Evolutionary conservation across 805 yeast genomes (phyloP), one percentile per base, ranked within the genome.

Genomic region (Starmerella apis): DNA sequence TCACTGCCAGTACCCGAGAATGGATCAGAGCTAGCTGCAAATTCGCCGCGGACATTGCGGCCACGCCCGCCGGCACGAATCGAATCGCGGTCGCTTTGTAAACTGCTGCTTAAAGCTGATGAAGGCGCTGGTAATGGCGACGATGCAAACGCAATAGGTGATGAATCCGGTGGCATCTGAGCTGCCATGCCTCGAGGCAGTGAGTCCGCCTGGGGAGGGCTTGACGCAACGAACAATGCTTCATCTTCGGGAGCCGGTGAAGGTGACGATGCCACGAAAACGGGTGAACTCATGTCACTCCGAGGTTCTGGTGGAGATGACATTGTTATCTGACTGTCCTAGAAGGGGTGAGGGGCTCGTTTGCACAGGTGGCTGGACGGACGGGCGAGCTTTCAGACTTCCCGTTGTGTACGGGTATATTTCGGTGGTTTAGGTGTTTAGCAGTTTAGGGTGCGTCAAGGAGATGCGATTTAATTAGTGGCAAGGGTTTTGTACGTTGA

Each of bases 111-210:
- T 16, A 55, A 46, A 18, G 52, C 35, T 5, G 49, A 37, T 8
- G 50, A 27, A 4, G 56, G 50, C 20, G 30, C 19, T 1, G 53
- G 43, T n/a, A 22, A 46, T 1, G 59, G 58, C 16, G 58, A 50
- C 31, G 59, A 56, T n/a, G 52, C 52, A 32, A 55, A 53, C n/a
- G 50, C 35, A 13, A 56, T 43, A 3, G 59, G 59, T 11, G 59
- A 56, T 19, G 59, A 56, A 42, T 50, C 57, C 3, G 42, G 49
- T 27, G 46, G 42, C 25, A 10, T 8, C 22, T 32, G 33, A 11
- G 46, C 48, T 19, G 45, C 23, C 10, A 23, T 22, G 7, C 28
- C 23, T 4, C 18, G 43, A 10, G 43, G 47, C 22, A 22, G 37
- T 23, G 47, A 20, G 24, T 41, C 43, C 27, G 53, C 47, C 22